Evolutionary conservation across 306 rosid genomes (phyloP), one percentile per base, ranked within the genome.

Genomic region (Acacia acuminata): DNA sequence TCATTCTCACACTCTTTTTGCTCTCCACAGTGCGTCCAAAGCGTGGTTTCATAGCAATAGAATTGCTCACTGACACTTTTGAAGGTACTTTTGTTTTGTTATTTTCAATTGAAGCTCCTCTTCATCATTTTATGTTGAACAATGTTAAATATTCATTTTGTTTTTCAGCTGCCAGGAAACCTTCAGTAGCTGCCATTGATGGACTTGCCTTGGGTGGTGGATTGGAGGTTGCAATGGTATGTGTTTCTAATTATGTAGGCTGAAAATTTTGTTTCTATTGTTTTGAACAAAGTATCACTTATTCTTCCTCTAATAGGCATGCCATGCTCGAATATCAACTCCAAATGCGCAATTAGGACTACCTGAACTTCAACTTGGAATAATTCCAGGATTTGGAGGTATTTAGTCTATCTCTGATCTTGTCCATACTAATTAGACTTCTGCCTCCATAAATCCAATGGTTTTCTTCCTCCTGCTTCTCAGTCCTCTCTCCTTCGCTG

Each of bases 351-450:
- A 90, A 86, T 82, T 96, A 45, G 99, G 99, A 60, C 87, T 96
- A 86, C 99, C 99, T 66, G 99, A 96, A 82, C 97, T 96, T 81
- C 98, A 92, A 87, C 99, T 96, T 78, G 99, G 99, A 82, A 40
- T 96, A 79, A 87, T 96, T 89, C 99, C 99, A 73, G 98, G 99
- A 81, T 96, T 94, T 85, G 99, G 98, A 92, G 99, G 99, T 96
- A 86, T 10, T 76, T 80, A 47, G 48, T 77, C 78, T 75, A 71
- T 71, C 76, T 56, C 65, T 56, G 4, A 10, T 73, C 25, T 73
- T 11, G 48, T 14, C 73, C 43, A 50, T 50, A 16, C 50, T 71
- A 48, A 47, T 14, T 64, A 56, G 42, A 55, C 61, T 76, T 61
- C 66, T 32, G 22, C 50, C 17, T 30, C 20, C 69, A 45, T 77